A percentile compares a stretch with the other conserved stretches of the same genome.
These are phyloP conservation scores for Friedmanniomyces simplex DNA, from an alignment of 495 filamentous ascomycete genomes.

Conservation along the genomic window DNA sequence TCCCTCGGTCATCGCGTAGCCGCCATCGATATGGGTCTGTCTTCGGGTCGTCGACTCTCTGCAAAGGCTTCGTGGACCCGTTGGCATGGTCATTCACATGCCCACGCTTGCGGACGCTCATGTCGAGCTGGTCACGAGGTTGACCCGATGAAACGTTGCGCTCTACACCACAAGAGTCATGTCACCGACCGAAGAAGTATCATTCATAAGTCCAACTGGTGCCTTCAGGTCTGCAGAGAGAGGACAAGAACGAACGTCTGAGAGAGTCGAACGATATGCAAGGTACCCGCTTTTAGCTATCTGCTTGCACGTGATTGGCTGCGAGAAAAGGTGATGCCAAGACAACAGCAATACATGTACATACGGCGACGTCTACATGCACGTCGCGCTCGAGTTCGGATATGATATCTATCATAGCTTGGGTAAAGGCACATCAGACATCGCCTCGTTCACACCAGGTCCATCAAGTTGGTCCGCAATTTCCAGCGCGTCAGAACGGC, in stretches of 20 bases:
- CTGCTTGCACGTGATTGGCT: not conserved
- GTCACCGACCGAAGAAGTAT: too few species aligned
- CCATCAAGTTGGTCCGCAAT: not conserved
- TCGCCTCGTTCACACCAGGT: not conserved
- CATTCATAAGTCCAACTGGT: too few species aligned
- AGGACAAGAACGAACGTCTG: too few species aligned
- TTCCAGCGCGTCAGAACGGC: not conserved
- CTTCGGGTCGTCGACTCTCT: slow-evolving; percentile 11
- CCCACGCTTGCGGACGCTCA: slow-evolving; percentile 18
- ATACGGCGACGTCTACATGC: too few species aligned
- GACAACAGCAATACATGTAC: not conserved
- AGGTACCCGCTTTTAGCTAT: not conserved
- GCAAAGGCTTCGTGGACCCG: not conserved
- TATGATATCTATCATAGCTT: not conserved
- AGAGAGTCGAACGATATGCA: not conserved
- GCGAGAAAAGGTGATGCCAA: not conserved
- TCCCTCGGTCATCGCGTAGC: slow-evolving; percentile 66
- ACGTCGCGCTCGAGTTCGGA: too few species aligned
- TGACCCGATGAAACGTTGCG: not conserved
- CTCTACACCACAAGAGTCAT: too few species aligned
- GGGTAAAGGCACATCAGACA: not conserved
- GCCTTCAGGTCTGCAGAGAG: too few species aligned
- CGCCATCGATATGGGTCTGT: slow-evolving; percentile 83
- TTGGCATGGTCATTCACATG: slow-evolving; percentile 2
- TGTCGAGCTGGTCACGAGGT: not conserved